These are phyloP conservation scores for Leptodermis oblonga DNA, from an alignment of 257 asterid genomes.

Conservation along the genomic window DNA sequence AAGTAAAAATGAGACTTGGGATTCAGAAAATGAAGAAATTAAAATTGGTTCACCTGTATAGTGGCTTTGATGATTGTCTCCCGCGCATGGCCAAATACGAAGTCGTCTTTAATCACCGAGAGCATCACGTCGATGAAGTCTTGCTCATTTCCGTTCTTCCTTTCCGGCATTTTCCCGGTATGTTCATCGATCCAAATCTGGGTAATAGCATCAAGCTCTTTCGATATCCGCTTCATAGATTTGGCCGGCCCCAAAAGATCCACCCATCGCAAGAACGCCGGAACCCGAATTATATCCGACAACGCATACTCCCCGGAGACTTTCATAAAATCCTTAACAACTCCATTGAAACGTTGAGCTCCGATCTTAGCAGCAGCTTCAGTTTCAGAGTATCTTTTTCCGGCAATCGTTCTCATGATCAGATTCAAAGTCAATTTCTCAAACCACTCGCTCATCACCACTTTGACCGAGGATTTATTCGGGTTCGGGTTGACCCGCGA, in stretches of 20 bases:
- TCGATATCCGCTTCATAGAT: conserved; percentile 36
- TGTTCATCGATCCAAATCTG: conserved; percentile 43
- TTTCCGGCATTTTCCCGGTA: neutral
- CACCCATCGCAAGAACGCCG: conserved; percentile 34
- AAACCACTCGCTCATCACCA: conserved; percentile 38
- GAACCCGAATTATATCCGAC: conserved; percentile 36
- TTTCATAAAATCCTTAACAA: conserved; percentile 32
- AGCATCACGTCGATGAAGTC: conserved; percentile 61
- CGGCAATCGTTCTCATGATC: conserved; percentile 38
- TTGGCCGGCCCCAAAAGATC: conserved; percentile 44
- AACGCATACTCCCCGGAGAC: conserved; percentile 29
- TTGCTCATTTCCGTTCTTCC: conserved; percentile 4
- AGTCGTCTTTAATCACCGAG: conserved; percentile 26
- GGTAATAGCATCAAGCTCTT: conserved; percentile 29
- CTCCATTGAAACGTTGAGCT: conserved; percentile 21
- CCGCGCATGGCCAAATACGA: conserved; percentile 26
- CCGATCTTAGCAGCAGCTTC: neutral
- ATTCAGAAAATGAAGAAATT: too few relatives aligned
- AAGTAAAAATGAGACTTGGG: too few relatives aligned
- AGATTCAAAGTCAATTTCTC: conserved; percentile 32
- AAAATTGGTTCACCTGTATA: too few relatives aligned
- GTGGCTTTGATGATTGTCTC: conserved; percentile 48
- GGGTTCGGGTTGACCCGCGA: neutral
- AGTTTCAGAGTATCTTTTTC: conserved; percentile 25
- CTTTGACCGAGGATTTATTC: too few relatives aligned